These are phyloP conservation scores for Candida argentea DNA, from an alignment of 805 yeast genomes.

Conservation along the genomic window DNA sequence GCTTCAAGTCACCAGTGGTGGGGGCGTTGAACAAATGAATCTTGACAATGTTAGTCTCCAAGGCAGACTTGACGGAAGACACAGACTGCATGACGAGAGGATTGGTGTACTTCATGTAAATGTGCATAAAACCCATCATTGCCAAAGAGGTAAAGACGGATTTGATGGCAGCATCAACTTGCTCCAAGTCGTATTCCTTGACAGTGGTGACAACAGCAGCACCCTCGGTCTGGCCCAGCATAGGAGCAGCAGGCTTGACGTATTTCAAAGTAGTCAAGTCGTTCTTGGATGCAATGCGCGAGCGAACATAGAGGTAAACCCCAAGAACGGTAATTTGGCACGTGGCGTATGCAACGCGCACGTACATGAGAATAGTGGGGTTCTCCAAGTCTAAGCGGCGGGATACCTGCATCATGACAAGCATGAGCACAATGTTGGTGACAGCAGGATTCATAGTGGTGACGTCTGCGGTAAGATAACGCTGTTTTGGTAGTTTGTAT, in stretches of 20 bases:
- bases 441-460: conserved; percentile 74
- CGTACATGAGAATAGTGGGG: conserved; percentile 61
- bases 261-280: conserved; percentile 88
- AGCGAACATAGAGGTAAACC: conserved; percentile 57
- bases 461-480: not conserved
- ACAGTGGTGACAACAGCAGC: conserved; percentile 83
- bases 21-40: conserved; percentile 79
- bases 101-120: conserved; percentile 94
- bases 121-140: conserved; percentile 97
- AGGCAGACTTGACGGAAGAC: conserved; percentile 80
- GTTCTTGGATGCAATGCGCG: conserved; percentile 59
- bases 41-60: conserved; percentile 84
- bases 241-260: conserved; percentile 73
- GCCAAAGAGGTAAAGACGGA: conserved; percentile 82
- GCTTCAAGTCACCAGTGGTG: conserved; percentile 83
- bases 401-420: conserved; percentile 92
- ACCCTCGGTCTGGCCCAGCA: conserved; percentile 65
- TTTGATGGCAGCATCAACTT: conserved; percentile 70
- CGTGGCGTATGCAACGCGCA: conserved; percentile 60
- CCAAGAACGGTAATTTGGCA: conserved; percentile 57
- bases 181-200: conserved; percentile 88
- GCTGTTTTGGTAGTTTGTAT: too few species aligned
- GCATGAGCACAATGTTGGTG: conserved; percentile 80
- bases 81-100: conserved; percentile 93
- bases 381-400: conserved; percentile 83